Percentiles rank a stretch among this genome's conserved stretches.
Conservation (phyloP, 1,284 basidiomycete species). For the Malassezia psittaci region DNA sequence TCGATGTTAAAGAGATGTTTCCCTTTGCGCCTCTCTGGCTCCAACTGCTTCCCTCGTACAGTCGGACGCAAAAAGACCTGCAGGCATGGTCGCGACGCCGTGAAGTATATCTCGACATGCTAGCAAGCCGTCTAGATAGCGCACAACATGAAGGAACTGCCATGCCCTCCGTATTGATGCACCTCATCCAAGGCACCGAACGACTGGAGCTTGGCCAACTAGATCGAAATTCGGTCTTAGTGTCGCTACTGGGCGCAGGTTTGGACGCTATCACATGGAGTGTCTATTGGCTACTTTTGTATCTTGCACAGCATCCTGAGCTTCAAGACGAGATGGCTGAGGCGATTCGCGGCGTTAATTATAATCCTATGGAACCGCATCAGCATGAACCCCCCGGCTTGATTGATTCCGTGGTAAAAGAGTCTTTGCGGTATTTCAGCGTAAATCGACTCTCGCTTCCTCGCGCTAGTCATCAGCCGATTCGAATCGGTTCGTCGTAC, state of each 20-base stretch:
- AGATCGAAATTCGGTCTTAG: not conserved
- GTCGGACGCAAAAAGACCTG: not conserved
- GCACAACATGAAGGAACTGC: not conserved
- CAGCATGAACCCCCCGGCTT: not conserved
- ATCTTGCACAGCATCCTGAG: not conserved
- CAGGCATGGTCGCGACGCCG: not conserved
- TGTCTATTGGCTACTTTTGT: slow-evolving; percentile 1
- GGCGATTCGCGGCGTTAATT: not conserved
- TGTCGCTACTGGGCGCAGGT: not conserved
- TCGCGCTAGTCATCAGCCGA: not conserved
- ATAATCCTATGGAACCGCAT: not conserved
- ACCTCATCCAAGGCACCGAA: not conserved
- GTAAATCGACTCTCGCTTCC: not conserved
- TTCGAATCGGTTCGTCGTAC: not conserved
- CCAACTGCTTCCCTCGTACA: not conserved
- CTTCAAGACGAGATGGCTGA: not conserved
- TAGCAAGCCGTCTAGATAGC: not conserved
- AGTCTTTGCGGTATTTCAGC: not conserved
- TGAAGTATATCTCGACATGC: not conserved
- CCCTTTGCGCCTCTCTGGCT: not conserved
- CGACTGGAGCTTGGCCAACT: not conserved
- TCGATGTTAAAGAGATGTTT: not conserved
- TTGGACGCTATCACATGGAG: not conserved
- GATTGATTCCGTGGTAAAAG: not conserved
- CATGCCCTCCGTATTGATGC: not conserved